Evolutionary conservation across 495 filamentous ascomycete genomes (phyloP), one percentile per base, ranked within the genome.

Genomic region (Sphaerosporella brunnea): DNA sequence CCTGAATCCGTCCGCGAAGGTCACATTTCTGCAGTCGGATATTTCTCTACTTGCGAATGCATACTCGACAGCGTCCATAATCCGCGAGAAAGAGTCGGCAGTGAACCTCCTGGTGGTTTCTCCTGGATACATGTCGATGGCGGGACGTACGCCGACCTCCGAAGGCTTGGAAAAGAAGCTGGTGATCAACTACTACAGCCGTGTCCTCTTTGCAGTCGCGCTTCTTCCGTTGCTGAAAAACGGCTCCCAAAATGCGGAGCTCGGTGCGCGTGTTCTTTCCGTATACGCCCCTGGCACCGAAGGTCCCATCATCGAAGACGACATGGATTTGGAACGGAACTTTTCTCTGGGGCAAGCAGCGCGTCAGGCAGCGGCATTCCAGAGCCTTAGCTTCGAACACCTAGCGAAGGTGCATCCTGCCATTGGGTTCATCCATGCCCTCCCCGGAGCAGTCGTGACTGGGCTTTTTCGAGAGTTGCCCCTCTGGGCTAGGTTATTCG

Each of bases 41-140:
- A 55, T 78, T 4, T 71, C 69, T 10, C 60, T 80, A 2, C 63
- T 84, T 0, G 57, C 56, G 1, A 67, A 64, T 20, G 78, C 80
- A n/a, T 79, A 83, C 58, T 59, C 68, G 2, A 63, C 72, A 2
- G 82, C 75, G 49, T 51, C 60, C 0, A 65, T 74, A 35, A 77
- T 84, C 41, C 64, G 66, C 51, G 47, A 47, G 0, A 68, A 69
- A 34, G 78, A 82, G 50, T 53, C 55, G n/a, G 56, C 53, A 15
- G 62, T 84, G 51, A 77, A 84, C 53, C 53, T 83, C 0, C 66
- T 84, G 0, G 77, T 82, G 54, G 58, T 77, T 53, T 74, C 62
- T 3, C 55, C 63, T 2, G 72, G 72, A 5, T 68, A 64, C 37
- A 45, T 68, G 45, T 63, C 60, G 4, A 20, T 67, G 47, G 32